These are phyloP conservation scores for Limnomonas spitsbergensis DNA, from an alignment of 139 green algal species.

Conservation along the genomic window DNA sequence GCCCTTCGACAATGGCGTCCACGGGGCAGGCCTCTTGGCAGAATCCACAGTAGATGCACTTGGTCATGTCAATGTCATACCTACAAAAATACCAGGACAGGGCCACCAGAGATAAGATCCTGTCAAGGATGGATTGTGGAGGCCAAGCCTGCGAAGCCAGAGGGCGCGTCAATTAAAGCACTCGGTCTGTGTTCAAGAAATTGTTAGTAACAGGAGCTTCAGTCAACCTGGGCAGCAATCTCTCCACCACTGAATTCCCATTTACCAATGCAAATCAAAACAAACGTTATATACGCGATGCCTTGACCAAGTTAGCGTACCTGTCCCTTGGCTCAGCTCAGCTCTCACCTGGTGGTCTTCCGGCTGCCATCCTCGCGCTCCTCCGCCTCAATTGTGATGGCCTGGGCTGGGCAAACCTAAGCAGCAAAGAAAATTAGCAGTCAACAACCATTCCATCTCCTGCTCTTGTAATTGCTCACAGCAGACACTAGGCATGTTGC, in stretches of 20 bases:
- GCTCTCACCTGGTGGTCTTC: slow-evolving; percentile 79
- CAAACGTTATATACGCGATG: background rate
- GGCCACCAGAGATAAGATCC: background rate
- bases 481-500: no score
- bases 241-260: no score
- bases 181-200: background rate
- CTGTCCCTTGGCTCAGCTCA: no score
- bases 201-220: background rate
- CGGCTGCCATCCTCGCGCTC: slow-evolving; percentile 95
- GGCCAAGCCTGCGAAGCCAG: background rate
- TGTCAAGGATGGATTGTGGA: background rate
- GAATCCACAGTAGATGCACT: slow-evolving; percentile 97
- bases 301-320: no score
- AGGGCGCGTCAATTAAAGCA: background rate
- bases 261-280: background rate
- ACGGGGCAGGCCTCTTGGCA: slow-evolving; percentile 98
- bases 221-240: no score
- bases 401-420: slow-evolving; percentile 70
- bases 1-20: slow-evolving; percentile 96
- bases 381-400: slow-evolving; percentile 99
- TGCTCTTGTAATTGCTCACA: background rate
- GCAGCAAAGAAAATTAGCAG: background rate
- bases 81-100: slow-evolving; percentile 38
- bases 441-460: background rate
- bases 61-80: slow-evolving; percentile 99